Evolutionary conservation across 306 rosid species (phyloP).

Genomic region (Medicago truncatula): MtrunA17r5.0-ANR NC_053044.1:48867001-48867500

Average conservation of each 20-base stretch:
- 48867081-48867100: slow-evolving; percentile 32
- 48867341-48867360: background rate
- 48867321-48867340: background rate
- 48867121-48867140: slow-evolving; percentile 10
- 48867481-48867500: slow-evolving; percentile 60
- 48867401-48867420: slow-evolving; percentile 54
- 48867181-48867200: slow-evolving; percentile 58
- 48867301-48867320: slow-evolving; percentile 47
- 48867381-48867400: background rate
- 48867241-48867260: slow-evolving; percentile 52
- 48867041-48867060: background rate
- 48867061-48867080: slow-evolving; percentile 44
- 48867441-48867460: slow-evolving; percentile 74
- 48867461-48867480: slow-evolving; percentile 71
- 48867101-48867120: slow-evolving; percentile 41
- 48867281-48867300: slow-evolving; percentile 73
- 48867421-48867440: slow-evolving; percentile 62
- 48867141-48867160: slow-evolving; percentile 26
- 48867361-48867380: slow-evolving; percentile 1
- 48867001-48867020: background rate
- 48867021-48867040: background rate
- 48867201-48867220: slow-evolving; percentile 67
- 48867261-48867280: slow-evolving; percentile 71
- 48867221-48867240: slow-evolving; percentile 73
- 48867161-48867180: slow-evolving; percentile 51